These are phyloP conservation scores for Candida maris DNA, from an alignment of 805 yeast species.

Conservation along the genomic window DNA sequence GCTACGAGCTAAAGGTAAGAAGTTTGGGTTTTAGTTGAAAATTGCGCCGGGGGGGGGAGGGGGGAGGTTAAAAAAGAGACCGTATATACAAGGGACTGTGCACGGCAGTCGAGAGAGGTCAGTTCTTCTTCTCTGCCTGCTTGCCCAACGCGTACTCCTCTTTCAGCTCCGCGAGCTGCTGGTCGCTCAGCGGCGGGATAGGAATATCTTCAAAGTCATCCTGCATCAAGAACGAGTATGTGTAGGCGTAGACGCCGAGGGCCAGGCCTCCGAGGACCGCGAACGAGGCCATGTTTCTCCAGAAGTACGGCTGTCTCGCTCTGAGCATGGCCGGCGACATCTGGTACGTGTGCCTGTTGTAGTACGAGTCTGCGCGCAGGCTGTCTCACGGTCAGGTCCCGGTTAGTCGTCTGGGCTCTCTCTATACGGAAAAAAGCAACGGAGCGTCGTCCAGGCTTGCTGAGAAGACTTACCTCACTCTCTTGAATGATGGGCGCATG, in stretches of 20 bases:
- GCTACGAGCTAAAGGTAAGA: conserved; percentile 9
- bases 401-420: conserved; percentile 11
- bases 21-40: conserved; percentile 17
- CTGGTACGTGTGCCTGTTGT: conserved; percentile 46
- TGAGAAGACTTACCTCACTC: conserved; percentile 24
- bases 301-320: conserved; percentile 84
- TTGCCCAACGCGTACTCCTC: conserved; percentile 53
- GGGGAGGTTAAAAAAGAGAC: no score
- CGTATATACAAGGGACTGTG: no score
- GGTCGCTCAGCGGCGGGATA: conserved; percentile 84
- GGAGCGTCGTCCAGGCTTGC: no score
- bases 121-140: conserved; percentile 32
- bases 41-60: no score
- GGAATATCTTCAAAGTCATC: conserved; percentile 93
- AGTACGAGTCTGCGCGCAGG: conserved; percentile 29
- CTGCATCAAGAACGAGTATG: conserved; percentile 60
- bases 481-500: conserved; percentile 25
- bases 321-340: conserved; percentile 94
- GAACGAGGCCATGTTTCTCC: conserved; percentile 67
- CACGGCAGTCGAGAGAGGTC: no score
- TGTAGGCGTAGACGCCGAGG: conserved; percentile 60
- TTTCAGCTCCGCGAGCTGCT: conserved; percentile 67
- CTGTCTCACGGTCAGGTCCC: conserved; percentile 2
- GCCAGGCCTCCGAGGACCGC: conserved; percentile 60
- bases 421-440: no score